Evolutionary conservation across 1,139 yeast genomes (phyloP).

Genomic region (Scheffersomyces lignicola): DNA sequence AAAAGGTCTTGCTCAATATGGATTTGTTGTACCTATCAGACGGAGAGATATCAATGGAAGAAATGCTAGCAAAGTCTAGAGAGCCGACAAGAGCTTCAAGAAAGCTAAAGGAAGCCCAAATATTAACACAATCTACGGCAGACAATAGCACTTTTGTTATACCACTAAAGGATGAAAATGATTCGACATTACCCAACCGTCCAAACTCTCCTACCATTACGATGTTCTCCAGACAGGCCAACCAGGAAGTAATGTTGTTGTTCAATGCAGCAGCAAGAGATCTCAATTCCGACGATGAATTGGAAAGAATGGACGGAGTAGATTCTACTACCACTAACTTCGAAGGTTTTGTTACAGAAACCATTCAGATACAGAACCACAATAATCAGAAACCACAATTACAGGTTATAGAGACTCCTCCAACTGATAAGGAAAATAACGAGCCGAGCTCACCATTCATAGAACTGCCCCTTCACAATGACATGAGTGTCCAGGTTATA

Average conservation of each 20-base stretch:
- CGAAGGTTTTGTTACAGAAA: conserved; percentile 57
- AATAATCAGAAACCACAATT: conserved; percentile 8
- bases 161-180: conserved; percentile 33
- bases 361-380: conserved; percentile 25
- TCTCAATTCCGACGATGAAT: conserved; percentile 31
- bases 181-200: conserved; percentile 13
- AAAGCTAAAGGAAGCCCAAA: conserved; percentile 5
- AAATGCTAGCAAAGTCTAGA: background rate
- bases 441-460: conserved; percentile 48
- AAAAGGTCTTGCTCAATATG: conserved; percentile 62
- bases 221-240: conserved; percentile 71
- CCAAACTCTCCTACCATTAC: conserved; percentile 77
- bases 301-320: conserved; percentile 25
- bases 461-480: conserved; percentile 31
- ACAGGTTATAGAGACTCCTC: conserved; percentile 25
- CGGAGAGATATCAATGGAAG: conserved; percentile 6
- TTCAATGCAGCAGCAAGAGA: conserved; percentile 62
- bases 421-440: conserved; percentile 27
- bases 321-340: conserved; percentile 36
- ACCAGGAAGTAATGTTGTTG: conserved; percentile 73
- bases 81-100: conserved; percentile 3
- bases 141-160: conserved; percentile 29
- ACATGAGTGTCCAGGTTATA: conserved; percentile 9
- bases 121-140: conserved; percentile 9
- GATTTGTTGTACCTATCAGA: conserved; percentile 46